phyloP scores from a whole-genome alignment of 345 rosid genomes.

The Dipteronia dyeriana region DNA sequence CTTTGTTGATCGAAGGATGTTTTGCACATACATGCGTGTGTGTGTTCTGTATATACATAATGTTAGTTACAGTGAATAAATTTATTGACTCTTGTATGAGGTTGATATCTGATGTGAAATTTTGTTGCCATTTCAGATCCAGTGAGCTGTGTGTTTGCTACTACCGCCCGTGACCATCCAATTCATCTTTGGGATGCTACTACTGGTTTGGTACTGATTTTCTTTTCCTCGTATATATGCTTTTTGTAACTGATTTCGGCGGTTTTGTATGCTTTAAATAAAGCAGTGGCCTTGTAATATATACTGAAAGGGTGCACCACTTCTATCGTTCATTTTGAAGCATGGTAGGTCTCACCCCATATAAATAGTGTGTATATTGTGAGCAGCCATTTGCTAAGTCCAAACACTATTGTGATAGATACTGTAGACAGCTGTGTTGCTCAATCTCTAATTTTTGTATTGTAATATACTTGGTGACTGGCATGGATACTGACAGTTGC shows the following conservation, averaged over 20 bases:
- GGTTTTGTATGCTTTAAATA: slow-evolving; percentile 4
- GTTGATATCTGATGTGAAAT: slow-evolving; percentile 15
- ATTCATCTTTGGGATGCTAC: slow-evolving; percentile 98
- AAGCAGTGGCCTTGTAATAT: slow-evolving; percentile 11
- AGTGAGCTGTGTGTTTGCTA: slow-evolving; percentile 83
- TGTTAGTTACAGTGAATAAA: slow-evolving; percentile 14
- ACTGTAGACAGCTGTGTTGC: background rate
- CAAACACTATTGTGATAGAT: background rate
- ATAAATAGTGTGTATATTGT: background rate
- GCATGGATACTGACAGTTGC: slow-evolving; percentile 48
- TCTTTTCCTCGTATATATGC: background rate
- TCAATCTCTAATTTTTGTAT: slow-evolving; percentile 13
- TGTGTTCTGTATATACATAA: background rate
- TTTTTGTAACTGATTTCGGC: slow-evolving; percentile 8
- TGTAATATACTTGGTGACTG: slow-evolving; percentile 12
- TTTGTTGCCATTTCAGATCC: slow-evolving; percentile 58
- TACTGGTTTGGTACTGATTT: slow-evolving; percentile 75
- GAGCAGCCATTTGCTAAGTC: background rate
- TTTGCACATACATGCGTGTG: background rate
- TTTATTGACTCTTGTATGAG: slow-evolving; percentile 14
- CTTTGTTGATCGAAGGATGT: background rate
- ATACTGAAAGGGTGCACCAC: background rate
- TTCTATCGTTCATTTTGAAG: slow-evolving; percentile 6
- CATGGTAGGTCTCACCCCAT: background rate
- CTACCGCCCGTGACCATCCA: slow-evolving; percentile 89